Evolutionary conservation across 371 early-diverging fungal species (phyloP).

Genomic region (Mortierella sp.): DNA sequence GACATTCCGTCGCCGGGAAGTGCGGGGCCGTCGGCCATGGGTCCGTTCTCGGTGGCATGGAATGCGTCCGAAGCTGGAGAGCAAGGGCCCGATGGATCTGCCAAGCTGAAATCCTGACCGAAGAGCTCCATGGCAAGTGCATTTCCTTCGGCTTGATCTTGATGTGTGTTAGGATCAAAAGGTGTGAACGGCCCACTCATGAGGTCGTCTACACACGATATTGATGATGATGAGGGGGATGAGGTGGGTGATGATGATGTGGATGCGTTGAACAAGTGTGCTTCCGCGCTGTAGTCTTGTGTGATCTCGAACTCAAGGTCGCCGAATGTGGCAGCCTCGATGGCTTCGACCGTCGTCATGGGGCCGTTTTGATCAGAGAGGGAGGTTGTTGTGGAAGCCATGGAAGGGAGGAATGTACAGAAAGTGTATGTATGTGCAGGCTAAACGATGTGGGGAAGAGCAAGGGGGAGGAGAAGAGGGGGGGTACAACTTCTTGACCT

Average conservation of each 20-base stretch:
- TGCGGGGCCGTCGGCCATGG: background rate
- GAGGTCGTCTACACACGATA: background rate
- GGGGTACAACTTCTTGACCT: too few relatives aligned
- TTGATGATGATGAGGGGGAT: slow-evolving; percentile 2
- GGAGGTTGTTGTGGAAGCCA: too few relatives aligned
- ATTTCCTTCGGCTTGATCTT: background rate
- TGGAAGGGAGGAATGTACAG: too few relatives aligned
- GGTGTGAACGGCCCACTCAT: background rate
- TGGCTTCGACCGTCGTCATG: too few relatives aligned
- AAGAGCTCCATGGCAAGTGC: slow-evolving; percentile 6
- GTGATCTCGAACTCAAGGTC: too few relatives aligned
- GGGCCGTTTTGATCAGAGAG: too few relatives aligned
- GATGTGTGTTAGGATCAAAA: background rate
- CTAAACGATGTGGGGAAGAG: too few relatives aligned
- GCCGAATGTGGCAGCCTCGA: too few relatives aligned
- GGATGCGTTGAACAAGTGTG: too few relatives aligned
- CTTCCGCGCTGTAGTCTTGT: too few relatives aligned
- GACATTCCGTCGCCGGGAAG: slow-evolving; percentile 1
- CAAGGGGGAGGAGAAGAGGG: too few relatives aligned
- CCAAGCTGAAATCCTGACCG: background rate
- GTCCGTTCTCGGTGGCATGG: background rate
- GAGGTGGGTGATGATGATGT: background rate
- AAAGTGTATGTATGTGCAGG: too few relatives aligned
- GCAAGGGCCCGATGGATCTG: slow-evolving; percentile 8
- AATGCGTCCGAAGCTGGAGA: slow-evolving; percentile 7